Evolutionary conservation across 2,329 filamentous ascomycete species (phyloP).

Genomic region (Hypoxylon rubiginosum): DNA sequence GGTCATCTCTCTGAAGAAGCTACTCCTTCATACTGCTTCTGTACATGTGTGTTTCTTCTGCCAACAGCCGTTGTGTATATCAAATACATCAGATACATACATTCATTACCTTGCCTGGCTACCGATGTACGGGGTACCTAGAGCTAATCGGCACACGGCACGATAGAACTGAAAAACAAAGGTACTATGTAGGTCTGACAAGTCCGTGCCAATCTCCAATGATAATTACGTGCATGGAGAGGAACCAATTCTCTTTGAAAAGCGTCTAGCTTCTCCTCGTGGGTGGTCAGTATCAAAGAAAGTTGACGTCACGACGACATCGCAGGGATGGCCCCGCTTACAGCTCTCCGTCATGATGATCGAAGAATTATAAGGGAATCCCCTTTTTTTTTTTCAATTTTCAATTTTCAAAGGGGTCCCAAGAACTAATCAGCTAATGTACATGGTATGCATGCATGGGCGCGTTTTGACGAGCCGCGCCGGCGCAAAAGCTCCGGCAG

Average conservation of each 20-base stretch:
- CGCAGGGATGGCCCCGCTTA: constrained; percentile 26
- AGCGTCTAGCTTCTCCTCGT: constrained; percentile 15
- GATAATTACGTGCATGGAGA: constrained; percentile 36
- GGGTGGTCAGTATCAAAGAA: constrained; percentile 25
- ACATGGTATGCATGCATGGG: constrained; percentile 12
- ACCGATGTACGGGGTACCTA: constrained; percentile 14
- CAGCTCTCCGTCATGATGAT: constrained; percentile 34
- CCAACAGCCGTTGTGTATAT: neutral
- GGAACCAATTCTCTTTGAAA: constrained; percentile 8
- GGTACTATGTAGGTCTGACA: constrained; percentile 3
- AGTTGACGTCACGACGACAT: constrained; percentile 34
- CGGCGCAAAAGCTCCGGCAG: constrained; percentile 34
- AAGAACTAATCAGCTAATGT: neutral
- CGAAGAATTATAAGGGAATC: constrained; percentile 21
- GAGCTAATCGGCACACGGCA: constrained; percentile 33
- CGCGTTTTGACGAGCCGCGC: constrained; percentile 10
- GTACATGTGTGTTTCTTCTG: neutral
- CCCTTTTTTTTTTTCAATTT: too few species aligned
- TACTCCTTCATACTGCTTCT: too few species aligned
- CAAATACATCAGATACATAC: neutral
- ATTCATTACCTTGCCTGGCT: neutral
- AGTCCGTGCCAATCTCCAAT: constrained; percentile 13
- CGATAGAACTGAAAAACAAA: constrained; percentile 3
- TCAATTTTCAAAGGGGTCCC: neutral
- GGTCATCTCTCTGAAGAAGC: constrained; percentile 27